Evolutionary conservation across 2,329 filamentous ascomycete species (phyloP).

Genomic region (Nemania sp.): DNA sequence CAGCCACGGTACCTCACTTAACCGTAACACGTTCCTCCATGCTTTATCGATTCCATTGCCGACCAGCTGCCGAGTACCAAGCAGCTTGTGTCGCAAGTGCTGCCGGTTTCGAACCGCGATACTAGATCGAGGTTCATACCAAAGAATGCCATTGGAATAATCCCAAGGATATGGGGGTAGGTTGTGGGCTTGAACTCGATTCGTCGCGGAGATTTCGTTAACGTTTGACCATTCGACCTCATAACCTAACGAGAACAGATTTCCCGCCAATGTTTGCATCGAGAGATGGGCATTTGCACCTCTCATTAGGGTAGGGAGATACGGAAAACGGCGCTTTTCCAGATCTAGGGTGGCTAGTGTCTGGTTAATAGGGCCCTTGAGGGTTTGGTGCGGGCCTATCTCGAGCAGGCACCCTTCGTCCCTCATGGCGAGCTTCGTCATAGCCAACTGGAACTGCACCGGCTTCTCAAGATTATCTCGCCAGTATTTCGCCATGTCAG

Average conservation of each 20-base stretch:
- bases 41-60: constrained; percentile 23
- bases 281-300: no score
- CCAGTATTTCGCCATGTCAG: constrained; percentile 16
- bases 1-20: background rate
- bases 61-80: constrained; percentile 37
- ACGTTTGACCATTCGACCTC: constrained; percentile 4
- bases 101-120: constrained; percentile 32
- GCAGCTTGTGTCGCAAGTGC: constrained; percentile 45
- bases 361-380: constrained; percentile 39
- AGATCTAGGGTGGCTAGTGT: background rate
- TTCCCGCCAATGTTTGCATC: background rate
- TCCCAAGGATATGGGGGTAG: constrained; percentile 1
- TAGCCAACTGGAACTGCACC: constrained; percentile 11
- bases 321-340: no score
- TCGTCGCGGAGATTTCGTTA: background rate
- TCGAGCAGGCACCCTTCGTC: constrained; percentile 9
- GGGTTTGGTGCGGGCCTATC: constrained; percentile 34
- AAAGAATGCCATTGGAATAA: constrained; percentile 25
- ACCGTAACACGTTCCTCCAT: constrained; percentile 23
- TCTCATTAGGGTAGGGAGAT: no score
- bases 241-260: background rate
- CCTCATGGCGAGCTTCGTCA: background rate
- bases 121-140: constrained; percentile 32
- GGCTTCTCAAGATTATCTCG: constrained; percentile 18
- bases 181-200: constrained; percentile 28